Percentiles rank a stretch among this genome's conserved stretches.
Evolutionary conservation across 164 flowering plant species (phyloP).

Genomic region (Vitis rotundifolia): DNA sequence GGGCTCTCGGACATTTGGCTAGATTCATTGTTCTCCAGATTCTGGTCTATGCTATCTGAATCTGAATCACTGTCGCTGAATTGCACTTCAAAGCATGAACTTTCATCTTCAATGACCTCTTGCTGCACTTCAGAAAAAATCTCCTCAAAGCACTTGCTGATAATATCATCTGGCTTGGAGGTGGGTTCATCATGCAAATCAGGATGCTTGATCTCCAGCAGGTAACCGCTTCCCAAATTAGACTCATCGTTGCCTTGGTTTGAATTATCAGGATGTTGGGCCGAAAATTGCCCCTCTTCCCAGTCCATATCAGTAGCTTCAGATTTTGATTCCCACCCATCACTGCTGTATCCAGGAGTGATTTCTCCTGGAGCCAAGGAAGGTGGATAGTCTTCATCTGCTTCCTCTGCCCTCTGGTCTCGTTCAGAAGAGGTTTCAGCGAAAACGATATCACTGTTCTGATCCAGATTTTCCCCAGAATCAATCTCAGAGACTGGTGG

Average conservation of each 20-base stretch:
- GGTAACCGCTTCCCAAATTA: not conserved
- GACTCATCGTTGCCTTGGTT: conserved; percentile 5
- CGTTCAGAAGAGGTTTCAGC: not conserved
- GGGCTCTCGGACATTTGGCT: not conserved
- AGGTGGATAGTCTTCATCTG: conserved; percentile 2
- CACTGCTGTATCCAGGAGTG: conserved; percentile 5
- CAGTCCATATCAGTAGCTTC: conserved; percentile 43
- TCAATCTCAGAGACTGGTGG: conserved; percentile 23
- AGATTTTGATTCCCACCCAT: conserved; percentile 13
- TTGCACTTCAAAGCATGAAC: conserved; percentile 8
- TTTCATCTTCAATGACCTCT: conserved; percentile 24
- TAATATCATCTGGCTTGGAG: conserved; percentile 6
- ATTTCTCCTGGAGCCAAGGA: conserved; percentile 8
- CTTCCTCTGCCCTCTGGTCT: conserved; percentile 7
- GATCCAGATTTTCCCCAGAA: conserved; percentile 19
- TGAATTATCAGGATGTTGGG: conserved; percentile 10
- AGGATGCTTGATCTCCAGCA: conserved; percentile 2
- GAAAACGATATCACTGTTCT: not conserved
- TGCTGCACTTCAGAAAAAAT: conserved; percentile 12
- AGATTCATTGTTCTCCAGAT: conserved; percentile 9
- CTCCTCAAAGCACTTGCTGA: conserved; percentile 7
- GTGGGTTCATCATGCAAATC: not conserved
- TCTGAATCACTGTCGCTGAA: conserved; percentile 10
- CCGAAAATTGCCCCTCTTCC: conserved; percentile 30
- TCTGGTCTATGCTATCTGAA: not conserved